Conservation (phyloP, 257 asterid species). For the Fraxinus excelsior region DNA sequence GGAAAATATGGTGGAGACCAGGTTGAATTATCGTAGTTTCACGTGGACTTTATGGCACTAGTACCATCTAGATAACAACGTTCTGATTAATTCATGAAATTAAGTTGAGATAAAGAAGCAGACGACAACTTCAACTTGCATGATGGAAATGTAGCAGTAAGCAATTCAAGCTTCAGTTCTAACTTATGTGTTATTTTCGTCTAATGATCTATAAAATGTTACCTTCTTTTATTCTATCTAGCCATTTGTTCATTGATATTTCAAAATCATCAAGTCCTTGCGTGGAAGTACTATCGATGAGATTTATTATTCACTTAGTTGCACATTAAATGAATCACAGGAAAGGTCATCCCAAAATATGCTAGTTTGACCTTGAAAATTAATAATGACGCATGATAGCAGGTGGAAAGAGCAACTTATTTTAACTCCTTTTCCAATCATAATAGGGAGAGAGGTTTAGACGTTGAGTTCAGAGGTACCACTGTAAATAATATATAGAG, state of each 20-base stretch:
- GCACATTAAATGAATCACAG: background rate
- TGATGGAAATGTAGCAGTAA: background rate
- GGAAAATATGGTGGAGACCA: background rate
- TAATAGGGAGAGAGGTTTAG: background rate
- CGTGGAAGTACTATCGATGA: background rate
- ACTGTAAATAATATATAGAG: background rate
- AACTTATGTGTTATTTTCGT: background rate
- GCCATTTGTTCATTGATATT: background rate
- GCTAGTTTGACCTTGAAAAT: background rate
- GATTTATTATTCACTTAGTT: background rate
- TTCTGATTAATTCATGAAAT: background rate
- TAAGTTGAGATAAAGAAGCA: background rate
- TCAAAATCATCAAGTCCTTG: background rate
- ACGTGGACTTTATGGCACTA: background rate
- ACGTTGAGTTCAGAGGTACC: background rate
- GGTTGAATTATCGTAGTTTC: background rate
- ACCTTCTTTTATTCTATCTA: background rate
- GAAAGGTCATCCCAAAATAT: background rate
- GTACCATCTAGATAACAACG: background rate
- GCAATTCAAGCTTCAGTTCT: background rate
- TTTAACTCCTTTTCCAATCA: background rate
- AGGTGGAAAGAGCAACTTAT: background rate
- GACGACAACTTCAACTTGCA: background rate
- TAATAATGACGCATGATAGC: background rate
- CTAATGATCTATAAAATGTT: background rate